These are phyloP conservation scores for Teunomyces atbi DNA, from an alignment of 805 yeast genomes.

Conservation along the genomic window DNA sequence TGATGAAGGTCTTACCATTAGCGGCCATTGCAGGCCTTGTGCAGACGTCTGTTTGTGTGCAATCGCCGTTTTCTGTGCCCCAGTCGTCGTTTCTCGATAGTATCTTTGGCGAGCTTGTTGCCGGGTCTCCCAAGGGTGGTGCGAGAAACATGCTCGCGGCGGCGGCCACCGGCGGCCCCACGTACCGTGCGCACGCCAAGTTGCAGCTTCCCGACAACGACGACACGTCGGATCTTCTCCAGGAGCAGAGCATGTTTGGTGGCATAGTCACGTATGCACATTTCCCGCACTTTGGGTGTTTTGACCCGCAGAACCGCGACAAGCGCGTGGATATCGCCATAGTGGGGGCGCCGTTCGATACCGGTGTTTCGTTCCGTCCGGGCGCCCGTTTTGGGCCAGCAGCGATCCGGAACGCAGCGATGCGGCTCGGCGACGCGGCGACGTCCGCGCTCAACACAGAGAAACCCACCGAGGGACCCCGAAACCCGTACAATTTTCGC, in stretches of 20 bases:
- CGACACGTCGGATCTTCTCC: constrained; percentile 29
- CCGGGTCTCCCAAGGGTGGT: constrained; percentile 3
- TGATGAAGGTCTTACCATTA: not conserved
- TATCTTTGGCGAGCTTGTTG: constrained; percentile 25
- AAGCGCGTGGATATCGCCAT: constrained; percentile 48
- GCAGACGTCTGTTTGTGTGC: not conserved
- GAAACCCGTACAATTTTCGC: constrained; percentile 53
- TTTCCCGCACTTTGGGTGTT: constrained; percentile 46
- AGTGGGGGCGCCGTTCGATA: constrained; percentile 60
- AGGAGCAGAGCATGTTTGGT: constrained; percentile 32
- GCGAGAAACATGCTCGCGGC: not conserved
- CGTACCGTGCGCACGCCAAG: constrained; percentile 16
- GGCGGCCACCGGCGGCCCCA: constrained; percentile 5
- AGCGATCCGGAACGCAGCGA: constrained; percentile 46
- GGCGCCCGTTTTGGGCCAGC: constrained; percentile 63
- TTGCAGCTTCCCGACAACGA: constrained; percentile 33
- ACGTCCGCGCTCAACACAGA: not conserved
- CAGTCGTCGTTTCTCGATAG: constrained; percentile 20
- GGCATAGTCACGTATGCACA: constrained; percentile 59
- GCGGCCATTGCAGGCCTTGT: not conserved
- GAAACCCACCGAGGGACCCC: constrained; percentile 10
- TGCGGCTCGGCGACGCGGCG: constrained; percentile 41
- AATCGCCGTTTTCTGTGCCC: not conserved
- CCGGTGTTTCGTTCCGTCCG: constrained; percentile 54
- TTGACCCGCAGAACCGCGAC: constrained; percentile 27